Evolutionary conservation across 345 rosid species (phyloP).

Genomic region (Draba incana): DNA sequence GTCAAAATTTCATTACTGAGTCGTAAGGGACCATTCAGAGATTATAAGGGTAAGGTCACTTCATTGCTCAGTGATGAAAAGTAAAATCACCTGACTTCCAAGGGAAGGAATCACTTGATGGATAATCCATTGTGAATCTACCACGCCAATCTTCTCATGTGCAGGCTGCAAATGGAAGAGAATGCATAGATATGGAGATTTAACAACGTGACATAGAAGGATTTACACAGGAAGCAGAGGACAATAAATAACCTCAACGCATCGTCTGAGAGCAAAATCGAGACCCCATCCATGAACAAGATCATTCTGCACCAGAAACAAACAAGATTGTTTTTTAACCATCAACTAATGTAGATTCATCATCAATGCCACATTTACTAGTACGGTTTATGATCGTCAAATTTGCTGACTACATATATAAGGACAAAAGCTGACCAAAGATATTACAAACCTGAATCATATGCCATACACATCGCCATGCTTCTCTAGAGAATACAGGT

Average conservation of each 20-base stretch:
- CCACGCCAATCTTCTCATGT: conserved; percentile 91
- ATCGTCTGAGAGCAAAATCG: conserved; percentile 93
- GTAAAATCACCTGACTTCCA: conserved; percentile 69
- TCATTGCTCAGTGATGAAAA: conserved; percentile 6
- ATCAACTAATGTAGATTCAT: neutral
- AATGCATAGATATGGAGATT: conserved; percentile 6
- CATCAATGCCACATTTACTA: neutral
- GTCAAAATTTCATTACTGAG: conserved; percentile 27
- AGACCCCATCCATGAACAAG: conserved; percentile 99
- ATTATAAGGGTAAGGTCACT: neutral
- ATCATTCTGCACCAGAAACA: conserved; percentile 68
- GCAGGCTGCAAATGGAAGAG: conserved; percentile 66
- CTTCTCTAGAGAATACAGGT: conserved; percentile 87
- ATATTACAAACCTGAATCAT: conserved; percentile 79
- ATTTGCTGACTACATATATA: neutral
- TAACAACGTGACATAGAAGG: neutral
- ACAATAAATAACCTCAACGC: conserved; percentile 62
- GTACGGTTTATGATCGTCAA: neutral
- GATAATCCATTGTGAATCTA: conserved; percentile 97
- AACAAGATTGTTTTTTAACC: conserved; percentile 9
- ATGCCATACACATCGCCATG: conserved; percentile 98
- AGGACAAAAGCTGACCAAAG: conserved; percentile 12
- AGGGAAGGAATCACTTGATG: conserved; percentile 94
- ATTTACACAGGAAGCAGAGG: conserved; percentile 6
- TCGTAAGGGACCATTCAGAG: conserved; percentile 9